phyloP scores from a whole-genome alignment of 108 stramenopile genomes.

The Aurantiochytrium sp. region DNA sequence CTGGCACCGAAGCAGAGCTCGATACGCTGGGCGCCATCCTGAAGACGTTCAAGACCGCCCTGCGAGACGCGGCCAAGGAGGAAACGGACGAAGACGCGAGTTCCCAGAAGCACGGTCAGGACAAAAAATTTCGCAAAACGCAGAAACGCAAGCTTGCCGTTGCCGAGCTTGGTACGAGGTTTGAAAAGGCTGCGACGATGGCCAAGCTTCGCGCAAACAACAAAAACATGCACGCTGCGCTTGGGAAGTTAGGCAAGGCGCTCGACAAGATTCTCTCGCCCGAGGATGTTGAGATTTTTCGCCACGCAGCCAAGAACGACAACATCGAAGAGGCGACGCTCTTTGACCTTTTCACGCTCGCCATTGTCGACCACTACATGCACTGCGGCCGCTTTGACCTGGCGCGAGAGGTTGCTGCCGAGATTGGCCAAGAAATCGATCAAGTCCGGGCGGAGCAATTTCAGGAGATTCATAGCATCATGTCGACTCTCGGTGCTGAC shows the following conservation, averaged over 20 bases:
- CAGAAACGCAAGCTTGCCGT: not conserved
- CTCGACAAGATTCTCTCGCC: not conserved
- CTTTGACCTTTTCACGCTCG: not conserved
- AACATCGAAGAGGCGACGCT: not conserved
- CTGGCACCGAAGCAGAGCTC: not conserved
- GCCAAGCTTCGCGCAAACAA: not conserved
- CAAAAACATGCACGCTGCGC: not conserved
- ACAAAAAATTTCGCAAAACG: not conserved
- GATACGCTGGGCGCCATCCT: not conserved
- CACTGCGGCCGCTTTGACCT: not conserved
- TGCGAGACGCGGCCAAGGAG: not conserved
- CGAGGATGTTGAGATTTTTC: not conserved
- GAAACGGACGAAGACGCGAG: not conserved
- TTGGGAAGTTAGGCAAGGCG: not conserved
- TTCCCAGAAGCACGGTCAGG: not conserved
- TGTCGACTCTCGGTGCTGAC: no score
- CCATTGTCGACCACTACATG: not conserved
- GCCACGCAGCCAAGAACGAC: not conserved
- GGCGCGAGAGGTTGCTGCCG: not conserved
- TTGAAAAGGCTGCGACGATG: not conserved
- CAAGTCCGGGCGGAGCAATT: not conserved
- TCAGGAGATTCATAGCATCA: not conserved
- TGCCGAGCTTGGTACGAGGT: not conserved
- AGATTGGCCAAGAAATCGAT: not conserved
- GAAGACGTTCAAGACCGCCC: not conserved